These are phyloP conservation scores for Chlamydomonas sphaeroides DNA, from an alignment of 139 green algal genomes.

Conservation along the genomic window DNA sequence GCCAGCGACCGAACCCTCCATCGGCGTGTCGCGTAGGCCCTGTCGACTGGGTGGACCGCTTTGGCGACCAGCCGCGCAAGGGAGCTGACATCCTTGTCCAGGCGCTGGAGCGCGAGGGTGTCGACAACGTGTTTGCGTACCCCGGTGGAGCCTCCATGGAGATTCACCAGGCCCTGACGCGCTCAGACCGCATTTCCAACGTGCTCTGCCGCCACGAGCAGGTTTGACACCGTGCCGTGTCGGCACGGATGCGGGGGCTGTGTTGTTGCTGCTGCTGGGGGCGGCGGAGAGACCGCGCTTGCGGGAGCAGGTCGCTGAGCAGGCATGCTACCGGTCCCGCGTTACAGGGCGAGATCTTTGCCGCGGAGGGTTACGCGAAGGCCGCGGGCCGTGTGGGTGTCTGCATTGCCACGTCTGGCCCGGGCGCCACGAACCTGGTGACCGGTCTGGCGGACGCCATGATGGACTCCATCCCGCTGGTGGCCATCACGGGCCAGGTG, in stretches of 20 bases:
- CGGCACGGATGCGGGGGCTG: background rate
- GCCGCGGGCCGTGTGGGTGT: slow-evolving; percentile 93
- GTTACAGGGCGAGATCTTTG: slow-evolving; percentile 97
- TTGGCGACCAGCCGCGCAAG: slow-evolving; percentile 86
- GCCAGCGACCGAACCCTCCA: too few species aligned
- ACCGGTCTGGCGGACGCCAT: slow-evolving; percentile 98
- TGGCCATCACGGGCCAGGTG: slow-evolving; percentile 98
- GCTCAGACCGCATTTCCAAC: slow-evolving; percentile 89
- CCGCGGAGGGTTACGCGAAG: slow-evolving; percentile 99
- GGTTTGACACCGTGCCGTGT: slow-evolving; percentile 46
- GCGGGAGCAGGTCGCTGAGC: too few species aligned
- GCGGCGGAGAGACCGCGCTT: too few species aligned
- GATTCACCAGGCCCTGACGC: slow-evolving; percentile 99
- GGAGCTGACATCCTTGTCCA: slow-evolving; percentile 98
- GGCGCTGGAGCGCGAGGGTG: slow-evolving; percentile 92
- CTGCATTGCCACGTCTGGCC: slow-evolving; percentile 98
- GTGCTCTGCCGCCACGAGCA: slow-evolving; percentile 99
- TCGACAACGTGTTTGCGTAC: slow-evolving; percentile 75
- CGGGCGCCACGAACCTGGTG: slow-evolving; percentile 98
- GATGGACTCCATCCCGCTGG: slow-evolving; percentile 96
- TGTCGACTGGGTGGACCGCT: slow-evolving; percentile 86
- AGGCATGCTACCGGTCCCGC: too few species aligned
- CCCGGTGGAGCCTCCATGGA: slow-evolving; percentile 98
- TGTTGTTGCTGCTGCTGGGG: background rate
- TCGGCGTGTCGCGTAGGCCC: too few species aligned